phyloP scores from a whole-genome alignment of 768 basidiomycete genomes.

The Lactarius indigo region DNA sequence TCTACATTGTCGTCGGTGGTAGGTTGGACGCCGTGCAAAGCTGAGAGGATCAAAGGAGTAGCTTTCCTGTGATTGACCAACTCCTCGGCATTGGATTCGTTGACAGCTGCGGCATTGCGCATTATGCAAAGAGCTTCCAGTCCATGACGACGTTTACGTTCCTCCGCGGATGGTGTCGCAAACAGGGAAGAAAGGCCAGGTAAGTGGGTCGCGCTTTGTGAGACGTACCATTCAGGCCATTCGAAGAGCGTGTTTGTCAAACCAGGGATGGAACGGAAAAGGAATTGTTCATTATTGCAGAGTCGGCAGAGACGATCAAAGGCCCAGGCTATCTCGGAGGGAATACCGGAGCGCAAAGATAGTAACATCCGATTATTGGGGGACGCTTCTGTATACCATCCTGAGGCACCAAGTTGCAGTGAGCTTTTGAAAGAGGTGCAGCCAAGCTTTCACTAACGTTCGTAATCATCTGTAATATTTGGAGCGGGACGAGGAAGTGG shows the following conservation, averaged over 20 bases:
- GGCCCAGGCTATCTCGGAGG: constrained; percentile 83
- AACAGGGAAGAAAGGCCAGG: constrained; percentile 43
- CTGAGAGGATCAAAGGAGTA: constrained; percentile 59
- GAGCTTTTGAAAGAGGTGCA: constrained; percentile 8
- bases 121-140: constrained; percentile 81
- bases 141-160: constrained; percentile 67
- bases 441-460: constrained; percentile 43
- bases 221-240: constrained; percentile 84
- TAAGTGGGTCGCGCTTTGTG: constrained; percentile 27
- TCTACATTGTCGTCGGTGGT: constrained; percentile 67
- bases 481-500: constrained; percentile 18
- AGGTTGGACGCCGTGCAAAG: constrained; percentile 58
- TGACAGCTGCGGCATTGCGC: constrained; percentile 75
- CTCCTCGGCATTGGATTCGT: constrained; percentile 62
- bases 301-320: constrained; percentile 80
- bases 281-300: constrained; percentile 75
- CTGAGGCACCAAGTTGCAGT: constrained; percentile 36
- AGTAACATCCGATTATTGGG: constrained; percentile 89
- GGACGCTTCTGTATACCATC: constrained; percentile 82
- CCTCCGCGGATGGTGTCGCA: constrained; percentile 47
- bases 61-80: constrained; percentile 59
- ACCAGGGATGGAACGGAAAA: constrained; percentile 68
- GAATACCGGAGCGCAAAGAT: constrained; percentile 78
- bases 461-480: constrained; percentile 66
- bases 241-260: constrained; percentile 80